phyloP scores from a whole-genome alignment of 768 basidiomycete genomes.

The Suillus lakei region DNA sequence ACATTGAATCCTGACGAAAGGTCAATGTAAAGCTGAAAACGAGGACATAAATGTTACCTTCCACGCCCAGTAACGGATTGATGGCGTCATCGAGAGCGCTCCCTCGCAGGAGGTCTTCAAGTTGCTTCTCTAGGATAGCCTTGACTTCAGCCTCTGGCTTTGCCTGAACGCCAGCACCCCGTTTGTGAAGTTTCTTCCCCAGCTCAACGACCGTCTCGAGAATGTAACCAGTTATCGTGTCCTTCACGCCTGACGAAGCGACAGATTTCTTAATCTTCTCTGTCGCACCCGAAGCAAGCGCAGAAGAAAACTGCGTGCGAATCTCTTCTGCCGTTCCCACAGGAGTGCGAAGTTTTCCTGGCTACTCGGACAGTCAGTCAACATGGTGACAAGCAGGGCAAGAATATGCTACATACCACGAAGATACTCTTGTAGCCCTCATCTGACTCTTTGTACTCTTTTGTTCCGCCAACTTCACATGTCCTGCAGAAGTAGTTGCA shows the following conservation, averaged over 20 bases:
- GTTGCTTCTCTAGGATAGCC: conserved; percentile 4
- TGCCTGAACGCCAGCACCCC: neutral
- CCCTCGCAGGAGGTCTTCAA: conserved; percentile 1
- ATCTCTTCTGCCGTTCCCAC: conserved; percentile 2
- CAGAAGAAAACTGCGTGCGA: conserved; percentile 9
- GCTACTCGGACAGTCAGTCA: conserved; percentile 2
- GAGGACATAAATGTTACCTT: neutral
- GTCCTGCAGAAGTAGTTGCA: conserved; percentile 38
- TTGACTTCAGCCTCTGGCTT: conserved; percentile 5
- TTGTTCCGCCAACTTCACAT: conserved; percentile 37
- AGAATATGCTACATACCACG: conserved; percentile 14
- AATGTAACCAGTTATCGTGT: neutral
- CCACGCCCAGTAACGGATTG: conserved; percentile 13
- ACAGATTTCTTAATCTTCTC: conserved; percentile 8
- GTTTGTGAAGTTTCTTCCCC: conserved; percentile 10
- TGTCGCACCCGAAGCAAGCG: neutral
- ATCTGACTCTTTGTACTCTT: conserved; percentile 25
- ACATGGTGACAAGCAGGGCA: neutral
- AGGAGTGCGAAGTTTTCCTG: conserved; percentile 8
- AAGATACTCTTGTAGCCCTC: conserved; percentile 32
- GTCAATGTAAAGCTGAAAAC: neutral
- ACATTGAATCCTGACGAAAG: conserved; percentile 26
- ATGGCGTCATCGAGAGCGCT: neutral
- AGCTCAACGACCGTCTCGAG: conserved; percentile 7
- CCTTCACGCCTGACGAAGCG: conserved; percentile 2